Base-by-base conservation (phyloP, 352 stramenopile species). In the Phytopythium ostracodes region DNA sequence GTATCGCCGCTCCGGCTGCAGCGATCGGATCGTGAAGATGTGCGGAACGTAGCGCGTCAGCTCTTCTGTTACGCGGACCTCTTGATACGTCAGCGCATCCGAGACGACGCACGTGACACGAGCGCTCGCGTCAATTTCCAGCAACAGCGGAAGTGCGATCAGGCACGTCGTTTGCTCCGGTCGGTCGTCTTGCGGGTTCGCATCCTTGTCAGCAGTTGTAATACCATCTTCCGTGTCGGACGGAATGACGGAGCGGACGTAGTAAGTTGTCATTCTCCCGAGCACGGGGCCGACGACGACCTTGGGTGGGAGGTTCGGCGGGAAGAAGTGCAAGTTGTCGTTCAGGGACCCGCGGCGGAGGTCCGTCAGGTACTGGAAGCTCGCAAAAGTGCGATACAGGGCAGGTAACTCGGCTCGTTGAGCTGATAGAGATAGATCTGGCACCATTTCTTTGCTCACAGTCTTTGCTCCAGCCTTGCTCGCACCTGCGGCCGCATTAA, bases 121-220 rank as follows among this genome's bases (percentile, higher is more conserved):
- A 18, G 77, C 73, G 49, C 74, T 52, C 29, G 79, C 64, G 50
- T 90, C 82, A 29, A 89, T 70, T 65, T 94, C 84, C 2, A 94
- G 60, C 24, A 94, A 65, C 59, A 94, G 79, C 0, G 68, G 73
- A 2, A 84, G 80, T 0, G 67, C 75, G 38, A 78, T 38, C 12
- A 59, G 24, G 25, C 43, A 57, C 24, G 54, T 58, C 0, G 51
- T 46, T 40, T 64, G 66, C 55, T 76, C 56, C 15, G 54, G 59
- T 17, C 40, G 60, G 20, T 70, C 64, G 29, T 58, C 58, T 4
- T 65, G 18, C 7, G 42, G 42, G 5, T 7, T 40, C 25, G 42
- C 24, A 43, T 67, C 56, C 15, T 60, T 35, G 1, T 64, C 51
- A 24, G 17, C 4, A 20, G 29, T 33, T 38, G 24, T 31, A 22